Base-by-base conservation (phyloP, 768 basidiomycete genomes). In the Phaeotremella skinneri region DNA sequence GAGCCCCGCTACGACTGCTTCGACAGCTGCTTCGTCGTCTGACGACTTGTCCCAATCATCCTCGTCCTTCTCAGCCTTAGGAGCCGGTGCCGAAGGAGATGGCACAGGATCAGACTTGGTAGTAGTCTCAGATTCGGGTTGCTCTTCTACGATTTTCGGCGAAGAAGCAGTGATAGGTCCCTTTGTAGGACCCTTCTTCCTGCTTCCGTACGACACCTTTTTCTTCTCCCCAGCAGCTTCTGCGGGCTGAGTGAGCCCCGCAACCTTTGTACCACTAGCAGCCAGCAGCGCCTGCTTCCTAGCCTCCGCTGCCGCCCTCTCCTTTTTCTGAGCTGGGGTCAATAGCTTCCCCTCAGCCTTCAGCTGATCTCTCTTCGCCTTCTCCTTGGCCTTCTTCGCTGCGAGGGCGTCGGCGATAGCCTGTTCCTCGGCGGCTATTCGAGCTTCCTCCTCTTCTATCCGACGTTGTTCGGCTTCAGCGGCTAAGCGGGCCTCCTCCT, bases 281-380 rank as follows among this genome's bases (percentile, higher is more conserved):
- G 89, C 87, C 50, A 98, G 81, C 52, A 98, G 83, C 1, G 94
- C 93, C 73, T 94, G 85, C 73, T 86, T 89, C 56, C 92, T 86
- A 29, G 90, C 84, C 76, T 97, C 93, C 2, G 91, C 92, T 64
- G 73, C 88, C 21, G 88, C 89, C 67, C 83, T 86, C 75, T 97
- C 93, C 71, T 90, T 88, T 78, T 91, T 94, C 76, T 98, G 93
- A 78, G 93, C 96, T 78, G 94, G 92, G n/a, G 94, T 98, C 50
- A 98, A 82, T 25, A 94, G 80, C 47, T 88, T 85, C 23, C 96
- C 96, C 79, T 98, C 93, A 76, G 92, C 94, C 82, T 89, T 91
- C 14, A 89, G 87, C 52, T 88, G 75, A 68, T 68, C 63, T 21
- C 71, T 70, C 72, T 76, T 91, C 69, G 94, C 91, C 76, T 92